A percentile compares a stretch with the other conserved stretches of the same genome.
These are phyloP conservation scores for Scenedesmus sp. DNA, from an alignment of 163 green algal genomes.

Conservation along the genomic window DNA sequence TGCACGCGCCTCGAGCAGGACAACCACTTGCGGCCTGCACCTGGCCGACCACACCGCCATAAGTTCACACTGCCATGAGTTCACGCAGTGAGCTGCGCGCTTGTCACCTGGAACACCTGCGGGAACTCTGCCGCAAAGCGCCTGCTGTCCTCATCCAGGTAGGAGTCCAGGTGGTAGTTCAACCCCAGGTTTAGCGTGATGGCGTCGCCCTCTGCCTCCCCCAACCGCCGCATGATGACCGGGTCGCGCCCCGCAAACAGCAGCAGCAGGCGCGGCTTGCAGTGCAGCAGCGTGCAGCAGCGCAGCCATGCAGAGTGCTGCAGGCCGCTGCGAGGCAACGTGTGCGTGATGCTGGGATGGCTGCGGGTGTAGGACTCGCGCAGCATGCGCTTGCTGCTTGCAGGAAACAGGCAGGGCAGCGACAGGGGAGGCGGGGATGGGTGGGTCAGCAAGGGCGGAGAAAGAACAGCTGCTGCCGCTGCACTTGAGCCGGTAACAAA, in stretches of 20 bases:
- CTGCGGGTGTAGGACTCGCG: conserved; percentile 18
- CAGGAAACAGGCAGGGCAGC: background rate
- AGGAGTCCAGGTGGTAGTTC: conserved; percentile 42
- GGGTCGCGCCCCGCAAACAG: conserved; percentile 13
- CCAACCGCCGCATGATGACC: conserved; percentile 28
- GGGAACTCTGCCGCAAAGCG: conserved; percentile 40
- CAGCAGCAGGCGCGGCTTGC: conserved; percentile 29
- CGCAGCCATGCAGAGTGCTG: conserved; percentile 27
- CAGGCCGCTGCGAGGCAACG: background rate
- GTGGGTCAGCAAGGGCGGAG: background rate
- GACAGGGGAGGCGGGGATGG: background rate
- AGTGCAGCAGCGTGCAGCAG: conserved; percentile 31
- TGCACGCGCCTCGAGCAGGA: too few species aligned
- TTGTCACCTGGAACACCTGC: conserved; percentile 29
- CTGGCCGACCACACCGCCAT: too few species aligned
- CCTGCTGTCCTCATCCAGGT: conserved; percentile 30
- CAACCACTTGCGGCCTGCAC: too few species aligned
- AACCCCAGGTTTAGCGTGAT: conserved; percentile 19
- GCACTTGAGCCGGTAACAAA: too few species aligned
- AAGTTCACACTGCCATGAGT: background rate
- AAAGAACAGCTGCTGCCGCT: background rate
- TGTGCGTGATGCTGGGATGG: background rate
- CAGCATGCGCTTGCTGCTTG: conserved; percentile 35
- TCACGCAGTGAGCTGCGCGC: background rate
- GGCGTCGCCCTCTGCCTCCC: background rate